Percentiles rank a stretch among this genome's conserved stretches.
Conservation (phyloP, 2,329 filamentous ascomycete genomes). For the Dactylellina sp. region DNA sequence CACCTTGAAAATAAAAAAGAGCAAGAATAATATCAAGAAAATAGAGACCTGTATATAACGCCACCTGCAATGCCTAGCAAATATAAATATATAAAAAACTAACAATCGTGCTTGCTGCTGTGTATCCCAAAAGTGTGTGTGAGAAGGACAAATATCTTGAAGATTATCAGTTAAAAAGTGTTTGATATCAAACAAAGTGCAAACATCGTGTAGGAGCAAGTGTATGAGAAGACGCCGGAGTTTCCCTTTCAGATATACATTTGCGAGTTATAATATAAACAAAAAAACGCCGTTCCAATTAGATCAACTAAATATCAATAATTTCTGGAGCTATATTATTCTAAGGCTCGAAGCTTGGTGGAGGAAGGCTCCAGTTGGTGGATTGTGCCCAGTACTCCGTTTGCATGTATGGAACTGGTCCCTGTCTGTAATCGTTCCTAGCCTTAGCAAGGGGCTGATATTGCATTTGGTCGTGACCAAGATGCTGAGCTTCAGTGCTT, state of each 20-base stretch:
- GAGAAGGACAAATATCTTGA: conserved; percentile 32
- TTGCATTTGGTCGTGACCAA: conserved; percentile 79
- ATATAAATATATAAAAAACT: conserved; percentile 30
- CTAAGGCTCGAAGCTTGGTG: conserved; percentile 38
- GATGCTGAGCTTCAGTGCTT: conserved; percentile 76
- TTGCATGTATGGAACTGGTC: conserved; percentile 60
- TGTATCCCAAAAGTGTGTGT: conserved; percentile 47
- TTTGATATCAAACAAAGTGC: conserved; percentile 20
- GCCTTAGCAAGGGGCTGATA: conserved; percentile 75
- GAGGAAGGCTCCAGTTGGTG: conserved; percentile 34
- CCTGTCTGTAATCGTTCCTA: conserved; percentile 59
- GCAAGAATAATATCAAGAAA: conserved; percentile 48
- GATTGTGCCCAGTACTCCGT: conserved; percentile 59
- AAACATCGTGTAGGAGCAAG: conserved; percentile 19
- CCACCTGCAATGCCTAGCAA: conserved; percentile 54
- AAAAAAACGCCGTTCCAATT: conserved; percentile 28
- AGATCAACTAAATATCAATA: conserved; percentile 6
- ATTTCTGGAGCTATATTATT: conserved; percentile 20
- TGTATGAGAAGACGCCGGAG: conserved; percentile 20
- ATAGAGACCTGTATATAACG: conserved; percentile 49
- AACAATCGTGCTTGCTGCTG: conserved; percentile 35
- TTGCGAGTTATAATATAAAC: background rate
- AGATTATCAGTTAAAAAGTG: conserved; percentile 40
- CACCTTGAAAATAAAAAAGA: conserved; percentile 39
- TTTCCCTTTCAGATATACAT: conserved; percentile 7